phyloP scores from a whole-genome alignment of 352 stramenopile species.

The Blastocystis hominis region DNA sequence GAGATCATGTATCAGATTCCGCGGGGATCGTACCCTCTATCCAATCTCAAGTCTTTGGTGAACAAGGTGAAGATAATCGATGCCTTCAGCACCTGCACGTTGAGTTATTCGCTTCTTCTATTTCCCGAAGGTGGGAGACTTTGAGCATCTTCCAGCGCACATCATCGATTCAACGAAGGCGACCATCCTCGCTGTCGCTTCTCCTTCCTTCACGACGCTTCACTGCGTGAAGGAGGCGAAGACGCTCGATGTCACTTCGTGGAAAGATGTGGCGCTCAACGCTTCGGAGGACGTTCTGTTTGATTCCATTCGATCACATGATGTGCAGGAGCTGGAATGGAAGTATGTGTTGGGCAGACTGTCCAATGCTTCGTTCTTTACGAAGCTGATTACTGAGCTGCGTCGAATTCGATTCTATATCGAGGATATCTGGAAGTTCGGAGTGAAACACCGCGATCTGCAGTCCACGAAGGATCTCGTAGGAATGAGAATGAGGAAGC shows the following conservation, averaged over 20 bases:
- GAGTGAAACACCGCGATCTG: constrained; percentile 64
- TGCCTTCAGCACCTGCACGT: constrained; percentile 64
- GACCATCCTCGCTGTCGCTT: constrained; percentile 63
- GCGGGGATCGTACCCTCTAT: constrained; percentile 65
- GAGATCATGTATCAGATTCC: constrained; percentile 70
- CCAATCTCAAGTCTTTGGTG: constrained; percentile 65
- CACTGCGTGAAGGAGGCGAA: constrained; percentile 61
- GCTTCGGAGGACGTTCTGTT: constrained; percentile 65
- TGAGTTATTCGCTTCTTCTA: constrained; percentile 67
- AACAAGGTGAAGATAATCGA: constrained; percentile 62
- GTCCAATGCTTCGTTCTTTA: constrained; percentile 63
- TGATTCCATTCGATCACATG: constrained; percentile 60
- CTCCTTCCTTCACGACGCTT: constrained; percentile 54
- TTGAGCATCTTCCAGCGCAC: constrained; percentile 66
- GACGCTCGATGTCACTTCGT: constrained; percentile 66
- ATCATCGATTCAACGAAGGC: constrained; percentile 61
- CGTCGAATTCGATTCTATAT: constrained; percentile 63
- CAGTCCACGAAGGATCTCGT: constrained; percentile 62
- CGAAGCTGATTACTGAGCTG: constrained; percentile 61
- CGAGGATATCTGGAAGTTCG: constrained; percentile 65
- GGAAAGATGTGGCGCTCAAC: constrained; percentile 65
- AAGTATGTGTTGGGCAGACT: constrained; percentile 64
- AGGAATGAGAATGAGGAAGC: too few species aligned
- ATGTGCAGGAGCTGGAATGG: constrained; percentile 62
- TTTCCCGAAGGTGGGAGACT: constrained; percentile 65